Base-by-base conservation (phyloP, 1,284 basidiomycete species). In the Inonotus hispidus region DNA sequence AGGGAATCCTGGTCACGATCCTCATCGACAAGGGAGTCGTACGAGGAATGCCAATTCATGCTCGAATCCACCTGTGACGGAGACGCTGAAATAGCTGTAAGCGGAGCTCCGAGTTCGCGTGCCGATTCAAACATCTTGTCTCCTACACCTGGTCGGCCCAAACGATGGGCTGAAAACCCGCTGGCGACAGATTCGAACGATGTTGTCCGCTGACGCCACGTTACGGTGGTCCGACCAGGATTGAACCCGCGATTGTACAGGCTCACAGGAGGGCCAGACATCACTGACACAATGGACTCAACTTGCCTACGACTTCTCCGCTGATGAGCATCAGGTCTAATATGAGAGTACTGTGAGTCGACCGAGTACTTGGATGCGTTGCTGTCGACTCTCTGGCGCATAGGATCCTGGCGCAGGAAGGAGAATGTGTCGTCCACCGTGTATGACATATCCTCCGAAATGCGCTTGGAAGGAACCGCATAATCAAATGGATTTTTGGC, bases 51-150 rank as follows among this genome's bases (percentile, higher is more conserved):
- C 60, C 77, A 71, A 62, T 73, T 60, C 68, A 72, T 65, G 61
- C 72, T 72, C 19, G 69, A 65, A 16, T 70, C 68, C 58, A 79
- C 80, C 45, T 79, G 79, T 10, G 79, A 70, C 1, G 88, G 87
- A 0, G 88, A 90, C 0, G 82, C 88, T 0, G 85, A 82, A 65
- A 92, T 92, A 0, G 87, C 77, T 0, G 79, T 71, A 29, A 92
- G 76, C 0, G 86, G 82, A 60, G 82, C 78, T 2, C 80, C 81
- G 46, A 77, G 79, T 53, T 87, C 85, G 6, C 73, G 76, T n/a
- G 75, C 75, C 19, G 77, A 81, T 32, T 88, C 83, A 68, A 94
- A 92, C 92, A 94, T 93, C 77, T 93, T 91, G 69, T 93, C 92
- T 0, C 92, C 91, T 2, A 94, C 72, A 1, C 86, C 90, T 1